Base-by-base conservation (phyloP, 208 protist genomes). In the Trypanosoma grayi region DNA sequence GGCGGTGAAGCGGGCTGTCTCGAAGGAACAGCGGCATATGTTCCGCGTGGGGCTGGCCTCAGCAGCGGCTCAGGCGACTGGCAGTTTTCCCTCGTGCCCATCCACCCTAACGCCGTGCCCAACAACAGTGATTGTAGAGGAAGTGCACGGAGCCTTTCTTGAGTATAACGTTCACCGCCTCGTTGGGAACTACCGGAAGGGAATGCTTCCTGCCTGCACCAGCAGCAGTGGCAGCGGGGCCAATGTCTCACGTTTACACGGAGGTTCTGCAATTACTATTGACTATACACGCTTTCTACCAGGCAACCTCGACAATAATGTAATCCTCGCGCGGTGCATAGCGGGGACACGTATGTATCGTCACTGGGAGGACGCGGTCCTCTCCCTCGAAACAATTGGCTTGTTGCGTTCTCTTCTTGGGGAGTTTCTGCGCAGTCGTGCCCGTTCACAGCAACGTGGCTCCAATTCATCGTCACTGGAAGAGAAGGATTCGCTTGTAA, bases 111-210 rank as follows among this genome's bases (percentile, higher is more conserved):
- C 41, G 18, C 36, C 11, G 24, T 48, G n/a, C 3, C 18, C 22
- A 8, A 4, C 60, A 2, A 28, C 36, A 7, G 53, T 45, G 3
- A 53, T 43, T 10, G 9, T 70, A 20, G 58, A 71, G 33, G 67
- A 78, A 14, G 61, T 78, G 24, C 73, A 87, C 51, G 76, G 48
- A 4, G 76, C 76, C 10, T 64, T 87, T 27, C 58, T 87, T 13
- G 75, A 81, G 66, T 77, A 79, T 43, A 83, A 75, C 60, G 57
- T 62, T 1, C 52, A 70, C n/a, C 60, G 62, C 9, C 45, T 83
- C 52, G 31, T 79, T n/a, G 80, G 75, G 5, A 77, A 75, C 44
- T 87, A 87, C 47, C 61, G 80, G 20, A 79, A 74, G 44, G 70
- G 71, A 13, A 36, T 86, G 11, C 16, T 46, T 8, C 41, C 36